A percentile compares a stretch with the other conserved stretches of the same genome.
These are phyloP conservation scores for Canavalia ensiformis DNA, from an alignment of 306 rosid genomes.

Conservation along the genomic window DNA sequence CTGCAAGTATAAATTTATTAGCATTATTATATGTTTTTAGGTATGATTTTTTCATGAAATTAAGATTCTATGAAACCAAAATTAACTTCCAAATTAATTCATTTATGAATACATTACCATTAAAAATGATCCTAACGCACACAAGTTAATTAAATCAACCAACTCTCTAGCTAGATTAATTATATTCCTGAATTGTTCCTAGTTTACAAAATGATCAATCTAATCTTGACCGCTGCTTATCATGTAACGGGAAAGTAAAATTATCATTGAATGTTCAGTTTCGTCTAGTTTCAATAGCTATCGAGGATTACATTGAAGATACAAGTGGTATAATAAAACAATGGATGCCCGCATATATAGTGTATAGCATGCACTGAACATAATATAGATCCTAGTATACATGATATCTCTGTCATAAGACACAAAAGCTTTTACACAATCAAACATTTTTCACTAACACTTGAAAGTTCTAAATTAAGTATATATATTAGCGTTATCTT, in stretches of 20 bases:
- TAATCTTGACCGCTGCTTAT: slow-evolving; percentile 18
- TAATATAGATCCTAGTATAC: not conserved
- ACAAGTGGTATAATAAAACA: slow-evolving; percentile 24
- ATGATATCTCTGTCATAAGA: slow-evolving; percentile 18
- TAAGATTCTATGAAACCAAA: not conserved
- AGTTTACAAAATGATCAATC: slow-evolving; percentile 16
- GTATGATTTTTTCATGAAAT: not conserved
- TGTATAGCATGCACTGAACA: not conserved
- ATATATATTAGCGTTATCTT: not conserved
- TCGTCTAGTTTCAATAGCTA: slow-evolving; percentile 31
- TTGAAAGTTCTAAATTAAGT: not conserved
- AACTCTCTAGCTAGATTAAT: not conserved
- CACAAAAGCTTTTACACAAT: slow-evolving; percentile 11
- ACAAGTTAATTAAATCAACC: not conserved
- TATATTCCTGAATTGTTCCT: slow-evolving; percentile 21
- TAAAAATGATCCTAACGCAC: not conserved
- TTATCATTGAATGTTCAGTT: slow-evolving; percentile 22
- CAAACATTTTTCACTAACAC: not conserved
- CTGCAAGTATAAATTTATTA: not conserved
- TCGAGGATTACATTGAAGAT: slow-evolving; percentile 1
- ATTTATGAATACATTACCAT: not conserved
- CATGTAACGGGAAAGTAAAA: slow-evolving; percentile 19
- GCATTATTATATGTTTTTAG: not conserved
- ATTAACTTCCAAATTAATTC: not conserved
- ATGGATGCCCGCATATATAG: not conserved